A percentile compares a stretch with the other conserved stretches of the same genome.
These are phyloP conservation scores for Emergomyces orientalis DNA, from an alignment of 2,329 filamentous ascomycete genomes.

Conservation along the genomic window DNA sequence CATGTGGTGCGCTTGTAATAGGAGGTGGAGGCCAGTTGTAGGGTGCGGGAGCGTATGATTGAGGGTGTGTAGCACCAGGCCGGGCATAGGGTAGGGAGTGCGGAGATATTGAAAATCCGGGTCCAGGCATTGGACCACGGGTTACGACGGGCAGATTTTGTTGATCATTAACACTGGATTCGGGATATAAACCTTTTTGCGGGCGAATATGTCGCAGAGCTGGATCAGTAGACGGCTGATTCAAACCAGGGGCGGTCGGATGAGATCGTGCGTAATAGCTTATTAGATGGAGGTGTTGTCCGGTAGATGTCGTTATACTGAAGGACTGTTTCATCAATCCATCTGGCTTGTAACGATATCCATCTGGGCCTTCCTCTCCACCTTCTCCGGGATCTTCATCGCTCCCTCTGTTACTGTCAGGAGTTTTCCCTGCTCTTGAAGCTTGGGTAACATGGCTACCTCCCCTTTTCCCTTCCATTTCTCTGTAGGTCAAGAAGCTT, in stretches of 20 bases:
- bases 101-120: constrained; percentile 44
- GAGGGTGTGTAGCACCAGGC: constrained; percentile 30
- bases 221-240: constrained; percentile 73
- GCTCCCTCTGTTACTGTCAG: constrained; percentile 69
- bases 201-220: constrained; percentile 72
- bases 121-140: constrained; percentile 56
- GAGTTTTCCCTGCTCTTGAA: constrained; percentile 60
- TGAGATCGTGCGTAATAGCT: constrained; percentile 87
- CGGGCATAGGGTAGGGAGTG: constrained; percentile 48
- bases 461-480: constrained; percentile 97
- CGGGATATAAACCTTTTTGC: constrained; percentile 91
- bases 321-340: constrained; percentile 99
- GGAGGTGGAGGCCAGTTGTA: constrained; percentile 38
- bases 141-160: constrained; percentile 73
- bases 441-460: constrained; percentile 56
- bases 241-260: constrained; percentile 60
- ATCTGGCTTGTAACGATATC: constrained; percentile 90
- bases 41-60: constrained; percentile 30
- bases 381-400: constrained; percentile 69
- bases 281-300: constrained; percentile 92
- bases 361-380: constrained; percentile 66
- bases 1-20: constrained; percentile 36
- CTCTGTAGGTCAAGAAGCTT: constrained; percentile 92
- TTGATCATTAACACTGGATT: constrained; percentile 82
- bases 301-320: constrained; percentile 86